A percentile compares a stretch with the other conserved stretches of the same genome.
Evolutionary conservation across 2,329 filamentous ascomycete genomes (phyloP).

Genomic region (Orbilia ellipsospora): DNA sequence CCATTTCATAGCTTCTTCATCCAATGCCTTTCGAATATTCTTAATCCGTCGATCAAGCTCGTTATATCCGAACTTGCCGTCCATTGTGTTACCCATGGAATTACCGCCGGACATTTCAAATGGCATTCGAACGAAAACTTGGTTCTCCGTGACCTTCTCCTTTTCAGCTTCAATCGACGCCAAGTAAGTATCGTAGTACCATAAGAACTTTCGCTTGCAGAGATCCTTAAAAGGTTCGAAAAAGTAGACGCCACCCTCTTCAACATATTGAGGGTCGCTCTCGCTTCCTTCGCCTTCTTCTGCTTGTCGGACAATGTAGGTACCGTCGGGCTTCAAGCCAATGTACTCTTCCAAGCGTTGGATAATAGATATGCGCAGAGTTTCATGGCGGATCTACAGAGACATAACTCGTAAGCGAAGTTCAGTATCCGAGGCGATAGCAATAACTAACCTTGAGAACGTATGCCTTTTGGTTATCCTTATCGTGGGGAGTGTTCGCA

Average conservation of each 20-base stretch:
- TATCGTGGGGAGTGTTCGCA: conserved; percentile 74
- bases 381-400: conserved; percentile 85
- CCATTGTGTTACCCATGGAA: conserved; percentile 79
- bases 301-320: conserved; percentile 60
- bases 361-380: conserved; percentile 84
- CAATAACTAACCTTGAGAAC: conserved; percentile 74
- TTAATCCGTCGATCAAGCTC: conserved; percentile 76
- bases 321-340: conserved; percentile 70
- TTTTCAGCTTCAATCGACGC: conserved; percentile 74
- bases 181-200: conserved; percentile 93
- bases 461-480: conserved; percentile 79
- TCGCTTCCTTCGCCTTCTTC: conserved; percentile 62
- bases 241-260: conserved; percentile 51
- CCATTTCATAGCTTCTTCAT: conserved; percentile 79
- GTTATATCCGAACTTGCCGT: conserved; percentile 83
- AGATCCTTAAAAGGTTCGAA: conserved; percentile 92
- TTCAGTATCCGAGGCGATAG: background rate
- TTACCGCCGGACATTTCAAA: conserved; percentile 79
- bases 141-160: conserved; percentile 72
- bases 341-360: conserved; percentile 84
- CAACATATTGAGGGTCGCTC: conserved; percentile 60
- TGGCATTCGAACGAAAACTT: conserved; percentile 80
- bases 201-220: conserved; percentile 89
- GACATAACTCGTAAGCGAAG: background rate
- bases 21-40: conserved; percentile 75